Evolutionary conservation across 2,329 filamentous ascomycete genomes (phyloP).

Genomic region (Alternaria solani): DNA sequence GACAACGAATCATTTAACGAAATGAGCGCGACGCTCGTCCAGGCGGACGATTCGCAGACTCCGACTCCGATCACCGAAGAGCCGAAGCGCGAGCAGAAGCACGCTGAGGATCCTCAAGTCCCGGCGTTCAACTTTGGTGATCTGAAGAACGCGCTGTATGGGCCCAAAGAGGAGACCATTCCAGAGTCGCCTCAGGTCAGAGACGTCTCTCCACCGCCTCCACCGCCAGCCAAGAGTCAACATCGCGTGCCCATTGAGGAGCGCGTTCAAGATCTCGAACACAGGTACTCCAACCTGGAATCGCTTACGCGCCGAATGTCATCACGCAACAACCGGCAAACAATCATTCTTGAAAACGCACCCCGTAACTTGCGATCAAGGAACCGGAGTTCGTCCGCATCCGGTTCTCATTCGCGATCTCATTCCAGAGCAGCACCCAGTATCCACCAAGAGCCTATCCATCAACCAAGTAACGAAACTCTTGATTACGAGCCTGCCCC

Average conservation of each 20-base stretch:
- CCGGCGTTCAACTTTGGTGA: constrained; percentile 50
- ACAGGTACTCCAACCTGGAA: constrained; percentile 41
- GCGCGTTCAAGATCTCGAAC: constrained; percentile 45
- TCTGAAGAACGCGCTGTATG: constrained; percentile 36
- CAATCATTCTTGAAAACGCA: constrained; percentile 50
- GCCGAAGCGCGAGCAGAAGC: constrained; percentile 5
- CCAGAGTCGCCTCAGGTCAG: constrained; percentile 13
- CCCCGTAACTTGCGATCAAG: constrained; percentile 45
- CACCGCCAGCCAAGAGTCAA: constrained; percentile 20
- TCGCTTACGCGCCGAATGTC: constrained; percentile 44
- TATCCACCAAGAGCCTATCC: constrained; percentile 25
- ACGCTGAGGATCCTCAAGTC: constrained; percentile 27
- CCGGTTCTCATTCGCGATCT: constrained; percentile 20
- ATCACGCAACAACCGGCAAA: constrained; percentile 47
- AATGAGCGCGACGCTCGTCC: constrained; percentile 36
- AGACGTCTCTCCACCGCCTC: constrained; percentile 21
- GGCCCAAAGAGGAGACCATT: constrained; percentile 23
- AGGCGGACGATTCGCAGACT: constrained; percentile 26
- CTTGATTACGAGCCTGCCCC: constrained; percentile 13
- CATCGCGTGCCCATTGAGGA: constrained; percentile 45
- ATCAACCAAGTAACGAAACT: constrained; percentile 26
- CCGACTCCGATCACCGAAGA: constrained; percentile 15
- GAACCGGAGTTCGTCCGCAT: constrained; percentile 38
- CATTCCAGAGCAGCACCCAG: constrained; percentile 25
- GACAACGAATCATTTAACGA: constrained; percentile 30